Conservation (phyloP, 805 yeast genomes). For the Torulaspora delbrueckii region DNA sequence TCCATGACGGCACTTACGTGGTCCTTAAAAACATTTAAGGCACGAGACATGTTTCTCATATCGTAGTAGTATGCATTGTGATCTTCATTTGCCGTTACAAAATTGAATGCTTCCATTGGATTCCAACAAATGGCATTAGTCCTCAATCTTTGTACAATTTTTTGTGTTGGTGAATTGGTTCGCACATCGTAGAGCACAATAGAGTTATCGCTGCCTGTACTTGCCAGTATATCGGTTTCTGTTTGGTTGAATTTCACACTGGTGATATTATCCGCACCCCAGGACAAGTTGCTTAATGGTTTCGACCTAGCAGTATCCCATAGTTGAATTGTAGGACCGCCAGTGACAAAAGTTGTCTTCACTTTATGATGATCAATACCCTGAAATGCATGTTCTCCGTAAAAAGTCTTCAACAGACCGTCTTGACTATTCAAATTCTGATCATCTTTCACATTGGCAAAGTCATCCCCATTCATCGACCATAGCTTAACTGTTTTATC, state of each 20-base stretch:
- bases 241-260: slow-evolving; percentile 83
- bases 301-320: slow-evolving; percentile 85
- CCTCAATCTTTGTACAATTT: slow-evolving; percentile 73
- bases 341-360: slow-evolving; percentile 77
- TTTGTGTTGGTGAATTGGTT: slow-evolving; percentile 88
- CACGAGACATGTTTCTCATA: slow-evolving; percentile 83
- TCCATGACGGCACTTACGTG: slow-evolving; percentile 95
- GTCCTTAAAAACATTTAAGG: slow-evolving; percentile 83
- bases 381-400: slow-evolving; percentile 79
- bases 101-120: slow-evolving; percentile 94
- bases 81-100: slow-evolving; percentile 90
- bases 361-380: slow-evolving; percentile 81
- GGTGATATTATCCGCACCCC: slow-evolving; percentile 94
- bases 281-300: slow-evolving; percentile 70
- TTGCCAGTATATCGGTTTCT: slow-evolving; percentile 83
- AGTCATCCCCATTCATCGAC: slow-evolving; percentile 61
- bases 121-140: slow-evolving; percentile 91
- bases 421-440: slow-evolving; percentile 35
- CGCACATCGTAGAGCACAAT: slow-evolving; percentile 86
- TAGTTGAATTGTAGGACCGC: slow-evolving; percentile 83
- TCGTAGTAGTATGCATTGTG: slow-evolving; percentile 94
- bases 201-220: slow-evolving; percentile 87
- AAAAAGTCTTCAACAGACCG: slow-evolving; percentile 71
- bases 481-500: slow-evolving; percentile 88
- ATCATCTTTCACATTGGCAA: slow-evolving; percentile 31